Evolutionary conservation across 768 basidiomycete genomes (phyloP), one percentile per base, ranked within the genome.

Genomic region (Pleurotus salmoneostramineus): DNA sequence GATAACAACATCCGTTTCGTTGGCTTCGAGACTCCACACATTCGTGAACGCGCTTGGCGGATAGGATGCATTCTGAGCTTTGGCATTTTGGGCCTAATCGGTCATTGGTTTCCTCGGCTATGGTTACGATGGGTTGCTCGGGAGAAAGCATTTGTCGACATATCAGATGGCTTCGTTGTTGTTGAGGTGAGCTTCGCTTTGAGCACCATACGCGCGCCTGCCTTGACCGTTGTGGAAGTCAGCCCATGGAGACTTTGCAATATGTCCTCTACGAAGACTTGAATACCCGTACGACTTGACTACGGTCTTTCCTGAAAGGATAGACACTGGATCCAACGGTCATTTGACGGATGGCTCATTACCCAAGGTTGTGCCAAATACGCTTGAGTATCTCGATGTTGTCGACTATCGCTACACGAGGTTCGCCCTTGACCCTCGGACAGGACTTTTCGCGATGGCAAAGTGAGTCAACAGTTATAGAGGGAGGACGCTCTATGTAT

Each of bases 351-450:
- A 55, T 43, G 52, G 40, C 17, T 55, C 40, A 43, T 27, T 27
- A 31, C 35, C 40, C 10, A 55, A 55, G 37, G 27, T 40, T 55
- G 8, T 31, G 10, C 11, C 27, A 15, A 27, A 31, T n/a, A 40
- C 36, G 14, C 69, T 92, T 11, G 72, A 76, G 14, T 70, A 72
- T 56, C 76, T 98, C 40, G 77, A 84, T 45, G 69, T 91, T 46
- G 81, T 95, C 47, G 94, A 98, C 68, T 97, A 97, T 70, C 88
- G 97, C 21, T 96, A 98, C 66, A 91, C 90, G 15, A 83, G 92
- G 11, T 97, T 95, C 72, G 88, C 89, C 1, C 72, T 98, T 31
- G 93, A 99, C 66, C 88, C 89, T 6, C 81, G 83, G 48, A 88
- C 83, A 3, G 95, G 95, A 2, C 70, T 92, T 48, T 98, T 97